phyloP scores from a whole-genome alignment of 164 flowering plant genomes.

The Cinnamomum micranthum region DNA sequence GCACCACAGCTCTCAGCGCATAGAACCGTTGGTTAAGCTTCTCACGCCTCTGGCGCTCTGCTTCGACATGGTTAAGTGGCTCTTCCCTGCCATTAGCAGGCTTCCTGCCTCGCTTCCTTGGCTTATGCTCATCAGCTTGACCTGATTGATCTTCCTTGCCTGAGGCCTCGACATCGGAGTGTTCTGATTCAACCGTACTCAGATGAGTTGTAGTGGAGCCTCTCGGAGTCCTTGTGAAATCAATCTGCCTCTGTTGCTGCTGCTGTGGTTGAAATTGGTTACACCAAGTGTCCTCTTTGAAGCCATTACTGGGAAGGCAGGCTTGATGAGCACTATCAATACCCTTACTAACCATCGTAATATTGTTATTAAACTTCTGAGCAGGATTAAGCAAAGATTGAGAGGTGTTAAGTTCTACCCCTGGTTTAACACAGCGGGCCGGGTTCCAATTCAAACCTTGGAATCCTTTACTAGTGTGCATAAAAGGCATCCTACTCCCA shows the following conservation, averaged over 20 bases:
- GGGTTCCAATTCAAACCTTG: conserved; percentile 41
- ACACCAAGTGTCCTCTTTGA: conserved; percentile 35
- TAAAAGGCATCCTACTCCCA: conserved; percentile 37
- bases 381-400: conserved; percentile 23
- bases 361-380: conserved; percentile 30
- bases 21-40: conserved; percentile 53
- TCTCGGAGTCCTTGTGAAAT: conserved; percentile 58
- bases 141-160: conserved; percentile 51
- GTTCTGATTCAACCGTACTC: conserved; percentile 51
- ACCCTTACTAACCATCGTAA: conserved; percentile 10
- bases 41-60: conserved; percentile 48
- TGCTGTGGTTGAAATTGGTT: conserved; percentile 47
- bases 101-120: conserved; percentile 85
- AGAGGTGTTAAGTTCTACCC: conserved; percentile 30
- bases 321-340: conserved; percentile 9
- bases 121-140: conserved; percentile 54
- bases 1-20: conserved; percentile 50
- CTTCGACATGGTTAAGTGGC: conserved; percentile 90
- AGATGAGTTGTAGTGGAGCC: conserved; percentile 27
- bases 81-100: conserved; percentile 98
- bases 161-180: conserved; percentile 69
- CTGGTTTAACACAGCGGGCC: conserved; percentile 34
- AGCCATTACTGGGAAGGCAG: conserved; percentile 26
- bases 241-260: conserved; percentile 48
- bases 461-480: conserved; percentile 36